phyloP scores from a whole-genome alignment of 768 basidiomycete genomes.

The Phylloporus sp. region DNA sequence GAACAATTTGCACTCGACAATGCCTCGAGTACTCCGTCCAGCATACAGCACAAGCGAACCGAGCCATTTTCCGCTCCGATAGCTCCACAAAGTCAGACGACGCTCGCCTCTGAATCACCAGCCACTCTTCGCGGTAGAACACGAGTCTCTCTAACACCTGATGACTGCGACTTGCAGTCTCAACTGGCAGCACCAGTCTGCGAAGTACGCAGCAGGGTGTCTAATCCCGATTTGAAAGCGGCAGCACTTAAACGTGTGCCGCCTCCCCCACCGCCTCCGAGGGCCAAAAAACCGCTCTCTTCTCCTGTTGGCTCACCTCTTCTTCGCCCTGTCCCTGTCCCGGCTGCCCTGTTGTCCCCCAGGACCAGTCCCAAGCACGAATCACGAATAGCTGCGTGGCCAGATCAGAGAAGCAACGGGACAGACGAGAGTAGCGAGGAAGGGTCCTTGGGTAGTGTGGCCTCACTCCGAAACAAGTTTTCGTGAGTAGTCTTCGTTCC shows the following conservation, averaged over 20 bases:
- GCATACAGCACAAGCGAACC: neutral
- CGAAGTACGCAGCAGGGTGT: slow-evolving; percentile 44
- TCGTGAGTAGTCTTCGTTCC: slow-evolving; percentile 38
- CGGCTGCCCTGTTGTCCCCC: slow-evolving; percentile 25
- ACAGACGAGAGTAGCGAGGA: slow-evolving; percentile 15
- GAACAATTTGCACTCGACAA: slow-evolving; percentile 58
- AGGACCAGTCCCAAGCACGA: slow-evolving; percentile 19
- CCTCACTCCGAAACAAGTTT: slow-evolving; percentile 44
- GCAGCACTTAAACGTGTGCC: slow-evolving; percentile 45
- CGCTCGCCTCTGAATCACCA: slow-evolving; percentile 26
- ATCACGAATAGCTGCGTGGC: neutral
- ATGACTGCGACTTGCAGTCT: slow-evolving; percentile 13
- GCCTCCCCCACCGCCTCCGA: slow-evolving; percentile 52
- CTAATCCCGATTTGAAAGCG: slow-evolving; percentile 51
- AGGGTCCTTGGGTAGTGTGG: slow-evolving; percentile 26
- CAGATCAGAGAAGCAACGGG: neutral
- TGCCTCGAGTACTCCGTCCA: slow-evolving; percentile 4
- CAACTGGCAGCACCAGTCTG: slow-evolving; percentile 26
- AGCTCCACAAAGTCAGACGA: slow-evolving; percentile 9
- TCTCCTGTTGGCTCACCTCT: slow-evolving; percentile 46
- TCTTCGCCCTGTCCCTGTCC: slow-evolving; percentile 48
- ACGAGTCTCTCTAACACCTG: slow-evolving; percentile 30
- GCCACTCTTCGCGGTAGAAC: slow-evolving; percentile 41
- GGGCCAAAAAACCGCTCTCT: slow-evolving; percentile 32
- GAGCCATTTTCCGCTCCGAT: neutral